Evolutionary conservation across 2,329 filamentous ascomycete genomes (phyloP).

Genomic region (Fusarium sp.): DNA sequence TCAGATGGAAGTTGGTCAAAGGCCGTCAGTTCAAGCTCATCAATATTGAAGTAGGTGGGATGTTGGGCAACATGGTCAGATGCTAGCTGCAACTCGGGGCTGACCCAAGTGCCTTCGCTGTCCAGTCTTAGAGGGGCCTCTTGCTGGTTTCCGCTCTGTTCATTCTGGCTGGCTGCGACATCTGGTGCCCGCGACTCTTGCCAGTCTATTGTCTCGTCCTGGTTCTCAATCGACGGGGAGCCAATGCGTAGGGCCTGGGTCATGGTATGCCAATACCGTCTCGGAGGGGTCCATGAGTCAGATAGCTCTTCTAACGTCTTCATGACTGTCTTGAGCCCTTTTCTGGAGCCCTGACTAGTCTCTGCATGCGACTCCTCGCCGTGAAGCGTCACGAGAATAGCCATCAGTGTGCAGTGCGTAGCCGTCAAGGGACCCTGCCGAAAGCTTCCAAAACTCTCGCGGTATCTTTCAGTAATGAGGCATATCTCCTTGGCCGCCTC

Average conservation of each 20-base stretch:
- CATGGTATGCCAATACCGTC: not conserved
- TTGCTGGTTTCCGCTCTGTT: not conserved
- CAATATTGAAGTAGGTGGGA: not conserved
- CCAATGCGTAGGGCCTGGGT: not conserved
- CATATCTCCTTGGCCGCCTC: not conserved
- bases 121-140: not conserved
- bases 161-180: not conserved
- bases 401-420: not conserved
- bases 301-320: not conserved
- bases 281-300: not conserved
- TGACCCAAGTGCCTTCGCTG: not conserved
- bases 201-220: not conserved
- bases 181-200: not conserved
- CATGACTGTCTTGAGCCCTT: not conserved
- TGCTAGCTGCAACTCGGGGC: not conserved
- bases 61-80: not conserved
- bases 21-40: not conserved
- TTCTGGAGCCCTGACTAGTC: not conserved
- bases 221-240: not conserved
- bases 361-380: not conserved
- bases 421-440: not conserved
- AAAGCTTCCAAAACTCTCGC: not conserved
- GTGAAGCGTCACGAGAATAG: not conserved
- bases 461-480: not conserved
- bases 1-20: not conserved